phyloP scores from a whole-genome alignment of 2,329 filamentous ascomycete genomes.

The Calonectria montana region DNA sequence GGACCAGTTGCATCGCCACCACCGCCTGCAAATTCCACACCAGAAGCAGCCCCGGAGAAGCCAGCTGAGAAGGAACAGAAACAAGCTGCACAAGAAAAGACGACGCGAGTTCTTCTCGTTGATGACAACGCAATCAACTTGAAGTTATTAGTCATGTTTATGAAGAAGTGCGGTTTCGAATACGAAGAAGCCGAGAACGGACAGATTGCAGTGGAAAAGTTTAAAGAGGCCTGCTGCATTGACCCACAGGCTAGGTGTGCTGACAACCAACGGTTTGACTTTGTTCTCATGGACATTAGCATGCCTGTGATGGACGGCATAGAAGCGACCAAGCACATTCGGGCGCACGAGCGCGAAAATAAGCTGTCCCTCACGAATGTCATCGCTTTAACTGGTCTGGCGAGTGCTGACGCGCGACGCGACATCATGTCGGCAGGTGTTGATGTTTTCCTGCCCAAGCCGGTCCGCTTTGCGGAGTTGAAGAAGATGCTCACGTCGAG shows the following conservation, averaged over 20 bases:
- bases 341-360: constrained; percentile 58
- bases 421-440: constrained; percentile 62
- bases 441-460: constrained; percentile 64
- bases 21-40: constrained; percentile 12
- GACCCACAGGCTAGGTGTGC: background rate
- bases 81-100: background rate
- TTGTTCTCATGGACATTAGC: constrained; percentile 60
- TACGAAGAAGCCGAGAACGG: constrained; percentile 59
- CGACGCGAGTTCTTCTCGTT: constrained; percentile 49
- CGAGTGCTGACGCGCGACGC: constrained; percentile 58
- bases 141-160: constrained; percentile 54
- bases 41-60: background rate
- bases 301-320: constrained; percentile 68
- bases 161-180: constrained; percentile 54
- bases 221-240: constrained; percentile 43
- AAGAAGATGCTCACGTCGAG: constrained; percentile 47
- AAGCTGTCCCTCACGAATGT: constrained; percentile 55
- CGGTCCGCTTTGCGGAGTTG: constrained; percentile 57
- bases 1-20: background rate
- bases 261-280: constrained; percentile 44
- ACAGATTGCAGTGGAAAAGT: constrained; percentile 58
- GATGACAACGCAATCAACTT: constrained; percentile 58
- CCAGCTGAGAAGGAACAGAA: background rate
- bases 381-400: constrained; percentile 65
- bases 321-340: constrained; percentile 60